Evolutionary conservation across 2,329 filamentous ascomycete genomes (phyloP), one percentile per base, ranked within the genome.

Genomic region (Tolypocladium ovalisporum): DNA sequence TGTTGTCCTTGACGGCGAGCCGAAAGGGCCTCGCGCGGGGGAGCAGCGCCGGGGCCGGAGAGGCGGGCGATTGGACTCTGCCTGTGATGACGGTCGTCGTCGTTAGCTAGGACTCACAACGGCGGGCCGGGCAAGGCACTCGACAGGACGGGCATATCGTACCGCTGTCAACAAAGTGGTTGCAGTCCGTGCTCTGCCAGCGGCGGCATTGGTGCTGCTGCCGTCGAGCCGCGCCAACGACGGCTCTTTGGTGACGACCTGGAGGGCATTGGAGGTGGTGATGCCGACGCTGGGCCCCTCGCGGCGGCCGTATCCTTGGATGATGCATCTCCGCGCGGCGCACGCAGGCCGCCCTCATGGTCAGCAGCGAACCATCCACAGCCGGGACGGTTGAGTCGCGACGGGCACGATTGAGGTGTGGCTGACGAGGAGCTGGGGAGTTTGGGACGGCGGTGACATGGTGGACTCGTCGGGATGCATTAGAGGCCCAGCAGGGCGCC

Each of bases 1-100:
- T 90, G 67, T 91, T 92, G 73, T 92, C 88, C 68, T 92, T 92
- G 56, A 91, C 76, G 5, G 85, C 84, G 55, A 89, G 73, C 36
- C 68, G 70, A 60, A 80, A 77, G 7, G 66, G 61, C 10, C 61
- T 64, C 39, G 63, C 62, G 56, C 64, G 61, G 29, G 65, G 59
- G 13, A 58, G 61, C 9, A 59, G 59, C 4, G 62, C 58, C 44
- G 63, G 60, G 17, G 62, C 37, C 15, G 62, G 37, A 7, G 58
- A 53, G 5, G 55, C 52, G 15, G 56, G 40, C 3, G 59, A 40
- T 3, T 51, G 54, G 39, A 56, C 24, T 51, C 55, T 56, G 55
- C 52, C 54, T 55, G 47, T 15, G 35, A 7, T 2, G 24, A 40
- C 2, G 32, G 6, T 10, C 13, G 6, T 54, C 22, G 22, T 35